Evolutionary conservation across 2,329 filamentous ascomycete species (phyloP).

Genomic region (Clonostachys byssicola): DNA sequence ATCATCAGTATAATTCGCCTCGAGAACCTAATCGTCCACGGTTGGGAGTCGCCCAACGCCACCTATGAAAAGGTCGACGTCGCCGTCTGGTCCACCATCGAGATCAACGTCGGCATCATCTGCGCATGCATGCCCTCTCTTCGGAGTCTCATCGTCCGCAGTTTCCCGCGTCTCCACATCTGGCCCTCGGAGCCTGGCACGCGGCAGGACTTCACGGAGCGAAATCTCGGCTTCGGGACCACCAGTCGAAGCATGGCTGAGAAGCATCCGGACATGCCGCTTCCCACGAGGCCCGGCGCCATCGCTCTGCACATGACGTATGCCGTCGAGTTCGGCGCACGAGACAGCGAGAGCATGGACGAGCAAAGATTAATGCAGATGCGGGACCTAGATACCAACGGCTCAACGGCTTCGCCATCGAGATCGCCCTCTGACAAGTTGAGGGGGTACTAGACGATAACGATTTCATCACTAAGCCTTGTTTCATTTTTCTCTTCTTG

Average conservation of each 20-base stretch:
- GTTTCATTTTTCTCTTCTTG: too few species aligned
- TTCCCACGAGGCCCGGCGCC: constrained; percentile 3
- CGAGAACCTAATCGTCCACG: constrained; percentile 21
- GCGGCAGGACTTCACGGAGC: neutral
- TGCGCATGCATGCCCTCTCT: constrained; percentile 32
- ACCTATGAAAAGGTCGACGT: constrained; percentile 28
- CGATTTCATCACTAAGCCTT: too few species aligned
- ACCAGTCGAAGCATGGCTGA: constrained; percentile 3
- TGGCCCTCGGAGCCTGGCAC: neutral
- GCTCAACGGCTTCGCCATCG: too few species aligned
- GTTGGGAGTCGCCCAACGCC: constrained; percentile 17
- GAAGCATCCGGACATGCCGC: neutral
- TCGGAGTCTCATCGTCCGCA: constrained; percentile 17
- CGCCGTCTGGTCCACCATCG: constrained; percentile 30
- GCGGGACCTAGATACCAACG: neutral
- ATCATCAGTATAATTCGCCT: constrained; percentile 31
- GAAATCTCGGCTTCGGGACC: constrained; percentile 3
- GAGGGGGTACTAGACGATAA: too few species aligned
- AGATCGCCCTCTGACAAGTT: too few species aligned
- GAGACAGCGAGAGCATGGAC: neutral
- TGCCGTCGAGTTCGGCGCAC: constrained; percentile 1
- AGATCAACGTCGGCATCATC: constrained; percentile 30
- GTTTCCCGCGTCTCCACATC: constrained; percentile 22
- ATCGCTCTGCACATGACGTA: constrained; percentile 4
- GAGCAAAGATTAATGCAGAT: neutral